Evolutionary conservation across 2,329 filamentous ascomycete species (phyloP).

Genomic region (Xylariaceae sp.): DNA sequence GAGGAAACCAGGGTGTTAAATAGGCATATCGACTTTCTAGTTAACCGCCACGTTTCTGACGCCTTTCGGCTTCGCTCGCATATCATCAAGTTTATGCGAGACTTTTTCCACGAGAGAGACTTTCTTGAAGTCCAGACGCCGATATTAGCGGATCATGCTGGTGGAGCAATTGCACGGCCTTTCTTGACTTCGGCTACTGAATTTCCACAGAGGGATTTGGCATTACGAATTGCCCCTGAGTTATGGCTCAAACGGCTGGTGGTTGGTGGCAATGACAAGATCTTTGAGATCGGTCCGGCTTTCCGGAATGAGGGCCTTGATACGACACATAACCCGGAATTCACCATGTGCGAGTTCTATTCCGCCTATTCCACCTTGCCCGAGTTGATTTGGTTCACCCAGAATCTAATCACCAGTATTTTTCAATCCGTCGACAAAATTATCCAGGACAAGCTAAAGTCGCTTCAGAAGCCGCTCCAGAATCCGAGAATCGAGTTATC

Average conservation of each 20-base stretch:
- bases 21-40: conserved; percentile 84
- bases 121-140: conserved; percentile 93
- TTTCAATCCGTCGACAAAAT: conserved; percentile 53
- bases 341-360: conserved; percentile 97
- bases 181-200: conserved; percentile 82
- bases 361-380: conserved; percentile 78
- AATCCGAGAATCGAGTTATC: conserved; percentile 53
- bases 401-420: conserved; percentile 67
- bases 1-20: conserved; percentile 73
- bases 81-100: conserved; percentile 73
- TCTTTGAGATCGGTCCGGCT: conserved; percentile 90
- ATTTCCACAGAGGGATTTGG: conserved; percentile 70
- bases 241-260: conserved; percentile 92
- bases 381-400: conserved; percentile 75
- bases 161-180: conserved; percentile 85
- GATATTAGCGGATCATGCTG: conserved; percentile 77
- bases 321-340: conserved; percentile 93
- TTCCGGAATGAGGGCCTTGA: conserved; percentile 96
- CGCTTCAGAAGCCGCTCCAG: conserved; percentile 52
- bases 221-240: conserved; percentile 89
- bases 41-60: conserved; percentile 69
- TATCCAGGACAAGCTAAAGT: conserved; percentile 46
- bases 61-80: conserved; percentile 73
- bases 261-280: conserved; percentile 81
- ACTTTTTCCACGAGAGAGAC: conserved; percentile 69